Evolutionary conservation across 2,329 filamentous ascomycete genomes (phyloP), one percentile per base, ranked within the genome.

Genomic region (Apiospora kogelbergensis): DNA sequence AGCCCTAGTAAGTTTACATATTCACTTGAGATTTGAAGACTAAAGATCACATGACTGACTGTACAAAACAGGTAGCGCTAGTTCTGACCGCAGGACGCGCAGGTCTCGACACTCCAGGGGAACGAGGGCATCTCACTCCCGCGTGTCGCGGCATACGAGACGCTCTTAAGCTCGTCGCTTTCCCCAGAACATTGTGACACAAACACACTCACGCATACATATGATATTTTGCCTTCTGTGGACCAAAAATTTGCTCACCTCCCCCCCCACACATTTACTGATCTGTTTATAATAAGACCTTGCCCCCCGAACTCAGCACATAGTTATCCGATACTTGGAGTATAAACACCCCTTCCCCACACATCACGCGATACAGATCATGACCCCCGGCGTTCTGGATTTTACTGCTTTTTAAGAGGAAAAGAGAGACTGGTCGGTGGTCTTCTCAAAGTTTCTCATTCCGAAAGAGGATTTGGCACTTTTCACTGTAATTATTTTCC

Each of bases 1-100:
- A 84, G 78, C 74, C 84, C 83, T 71, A 87, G 86, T 88, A 81
- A 85, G 86, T 86, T 76, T 72, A 71, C 65, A 68, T 60, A 46
- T 65, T 66, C 65, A 24, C 57, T 68, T n/a, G 65, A 63, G 68
- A 40, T 48, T 63, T 48, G 69, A 22, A n/a, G 4, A 42, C 26
- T 22, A 24, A 22, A 11, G 40, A 41, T 24, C 63, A 17, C 3
- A 44, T 65, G 44, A 65, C 78, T 74, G 76, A 73, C 70, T 53
- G 24, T 26, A 22, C 13, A n/a, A 69, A 60, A 74, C 74, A 84
- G 84, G 82, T 76, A 86, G 84, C 74, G 78, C 79, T 65, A 85
- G 83, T 76, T 83, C 82, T 26, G 83, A 82, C 65, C 79, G 81
- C 73, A 80, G 83, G 76, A 84, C 80, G 68, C 75, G 80, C 69